These are phyloP conservation scores for Salix purpurea DNA, from an alignment of 345 rosid genomes.

Conservation along the genomic window DNA sequence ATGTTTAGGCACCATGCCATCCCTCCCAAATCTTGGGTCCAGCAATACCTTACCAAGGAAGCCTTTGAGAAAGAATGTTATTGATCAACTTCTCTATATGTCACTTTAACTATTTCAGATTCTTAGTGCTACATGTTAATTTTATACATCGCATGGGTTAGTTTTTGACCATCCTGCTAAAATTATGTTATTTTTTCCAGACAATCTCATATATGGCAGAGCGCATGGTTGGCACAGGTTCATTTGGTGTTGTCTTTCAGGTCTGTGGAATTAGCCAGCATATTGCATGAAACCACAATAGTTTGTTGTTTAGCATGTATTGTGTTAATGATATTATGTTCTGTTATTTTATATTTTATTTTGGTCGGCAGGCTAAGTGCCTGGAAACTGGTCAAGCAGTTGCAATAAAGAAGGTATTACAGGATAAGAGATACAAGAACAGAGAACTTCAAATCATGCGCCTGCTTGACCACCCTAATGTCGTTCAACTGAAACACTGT, in stretches of 20 bases:
- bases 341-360: background rate
- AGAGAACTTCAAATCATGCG: conserved; percentile 98
- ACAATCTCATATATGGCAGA: conserved; percentile 76
- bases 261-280: conserved; percentile 26
- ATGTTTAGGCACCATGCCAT: background rate
- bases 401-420: conserved; percentile 90
- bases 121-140: background rate
- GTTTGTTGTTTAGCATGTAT: background rate
- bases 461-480: conserved; percentile 75
- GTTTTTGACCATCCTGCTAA: background rate
- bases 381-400: conserved; percentile 75
- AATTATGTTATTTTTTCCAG: conserved; percentile 32
- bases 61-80: background rate
- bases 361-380: conserved; percentile 64
- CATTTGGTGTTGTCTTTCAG: conserved; percentile 94
- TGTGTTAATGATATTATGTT: background rate
- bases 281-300: background rate
- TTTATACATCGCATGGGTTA: background rate
- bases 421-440: conserved; percentile 96
- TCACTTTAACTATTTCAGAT: background rate
- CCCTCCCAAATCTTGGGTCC: background rate
- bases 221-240: conserved; percentile 81
- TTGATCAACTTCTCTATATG: background rate
- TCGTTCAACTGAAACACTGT: conserved; percentile 76
- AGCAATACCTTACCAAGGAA: background rate